phyloP scores from a whole-genome alignment of 768 basidiomycete species.

The Hypholoma fasciculare region DNA sequence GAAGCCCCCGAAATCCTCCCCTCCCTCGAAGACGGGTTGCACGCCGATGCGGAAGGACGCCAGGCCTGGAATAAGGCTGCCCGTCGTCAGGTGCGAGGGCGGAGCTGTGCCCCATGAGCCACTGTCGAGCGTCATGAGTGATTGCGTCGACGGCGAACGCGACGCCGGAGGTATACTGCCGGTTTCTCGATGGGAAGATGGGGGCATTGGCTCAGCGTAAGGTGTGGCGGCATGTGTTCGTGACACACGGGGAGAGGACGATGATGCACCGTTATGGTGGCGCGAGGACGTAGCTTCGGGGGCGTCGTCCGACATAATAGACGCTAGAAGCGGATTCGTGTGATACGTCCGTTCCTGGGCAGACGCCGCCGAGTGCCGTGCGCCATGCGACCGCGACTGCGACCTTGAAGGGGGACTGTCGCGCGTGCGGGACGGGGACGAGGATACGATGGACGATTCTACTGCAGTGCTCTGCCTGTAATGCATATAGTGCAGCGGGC shows the following conservation, averaged over 20 bases:
- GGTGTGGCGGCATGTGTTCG: too few relatives aligned
- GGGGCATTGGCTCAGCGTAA: neutral
- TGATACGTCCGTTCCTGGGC: conserved; percentile 2
- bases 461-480: conserved; percentile 8
- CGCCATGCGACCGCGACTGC: conserved; percentile 7
- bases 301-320: conserved; percentile 5
- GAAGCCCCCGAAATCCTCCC: conserved; percentile 1
- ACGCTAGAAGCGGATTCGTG: conserved; percentile 12
- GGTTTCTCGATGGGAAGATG: neutral
- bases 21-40: neutral
- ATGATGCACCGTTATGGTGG: too few relatives aligned
- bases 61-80: conserved; percentile 18
- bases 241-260: too few relatives aligned
- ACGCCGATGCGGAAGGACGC: conserved; percentile 5
- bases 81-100: conserved; percentile 12
- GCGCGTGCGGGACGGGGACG: neutral
- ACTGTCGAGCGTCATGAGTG: conserved; percentile 1
- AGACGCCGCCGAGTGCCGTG: neutral
- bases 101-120: conserved; percentile 19
- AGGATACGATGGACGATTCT: conserved; percentile 12
- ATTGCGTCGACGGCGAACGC: conserved; percentile 2
- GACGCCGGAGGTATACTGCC: neutral
- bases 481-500: conserved; percentile 7
- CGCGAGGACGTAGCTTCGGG: too few relatives aligned
- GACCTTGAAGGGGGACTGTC: conserved; percentile 7